Conservation (phyloP, 208 protist species). For the Trichomonas tenax region DNA sequence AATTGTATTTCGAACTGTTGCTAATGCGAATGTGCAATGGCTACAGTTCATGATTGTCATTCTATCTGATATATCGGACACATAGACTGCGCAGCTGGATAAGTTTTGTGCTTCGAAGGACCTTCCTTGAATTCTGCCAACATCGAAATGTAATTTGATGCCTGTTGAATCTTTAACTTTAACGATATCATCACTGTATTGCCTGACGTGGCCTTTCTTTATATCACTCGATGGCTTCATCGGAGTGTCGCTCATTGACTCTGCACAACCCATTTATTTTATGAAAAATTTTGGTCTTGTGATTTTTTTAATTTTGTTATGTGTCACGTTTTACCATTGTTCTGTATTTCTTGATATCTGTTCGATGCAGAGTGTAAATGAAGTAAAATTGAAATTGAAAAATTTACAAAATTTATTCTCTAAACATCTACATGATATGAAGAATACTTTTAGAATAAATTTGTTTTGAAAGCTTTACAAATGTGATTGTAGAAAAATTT, state of each 20-base stretch:
- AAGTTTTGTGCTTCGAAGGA: not conserved
- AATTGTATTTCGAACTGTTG: not conserved
- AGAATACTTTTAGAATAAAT: no score
- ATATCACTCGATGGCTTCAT: not conserved
- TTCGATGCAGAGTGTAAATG: no score
- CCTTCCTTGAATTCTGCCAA: not conserved
- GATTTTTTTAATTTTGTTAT: no score
- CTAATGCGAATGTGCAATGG: not conserved
- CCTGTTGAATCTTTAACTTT: not conserved
- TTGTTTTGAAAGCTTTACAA: no score
- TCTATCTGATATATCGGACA: not conserved
- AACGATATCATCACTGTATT: not conserved
- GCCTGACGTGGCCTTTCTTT: not conserved
- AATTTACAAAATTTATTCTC: no score
- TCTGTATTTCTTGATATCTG: no score
- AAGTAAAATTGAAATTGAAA: no score
- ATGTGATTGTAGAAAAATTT: no score
- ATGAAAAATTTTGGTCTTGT: no score
- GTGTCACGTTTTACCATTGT: no score
- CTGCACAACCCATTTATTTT: not conserved
- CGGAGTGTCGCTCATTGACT: not conserved
- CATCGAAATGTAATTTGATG: not conserved
- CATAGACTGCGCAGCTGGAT: not conserved
- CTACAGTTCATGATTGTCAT: not conserved
- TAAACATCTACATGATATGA: no score